Evolutionary conservation across 1,139 yeast species (phyloP).

Genomic region (Citeromyces hawaiiensis): DNA sequence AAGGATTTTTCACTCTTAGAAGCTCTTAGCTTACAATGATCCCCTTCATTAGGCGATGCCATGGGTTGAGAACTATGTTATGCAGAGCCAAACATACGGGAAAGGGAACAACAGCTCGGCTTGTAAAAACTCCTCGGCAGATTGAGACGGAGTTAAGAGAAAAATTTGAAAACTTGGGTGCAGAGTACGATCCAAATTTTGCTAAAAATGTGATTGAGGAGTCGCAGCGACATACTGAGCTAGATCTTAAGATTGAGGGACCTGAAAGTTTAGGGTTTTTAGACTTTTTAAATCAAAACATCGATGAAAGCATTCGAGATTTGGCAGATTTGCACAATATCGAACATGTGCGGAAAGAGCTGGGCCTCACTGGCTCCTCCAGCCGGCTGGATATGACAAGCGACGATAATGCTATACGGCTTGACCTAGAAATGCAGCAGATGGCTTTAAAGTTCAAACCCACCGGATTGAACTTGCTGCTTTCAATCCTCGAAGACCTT

Average conservation of each 20-base stretch:
- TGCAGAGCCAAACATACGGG: neutral
- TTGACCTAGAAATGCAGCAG: neutral
- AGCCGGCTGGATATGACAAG: conserved; percentile 32
- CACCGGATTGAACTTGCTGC: neutral
- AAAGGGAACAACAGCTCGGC: neutral
- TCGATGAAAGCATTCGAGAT: neutral
- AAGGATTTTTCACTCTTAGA: too few relatives aligned
- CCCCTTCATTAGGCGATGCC: neutral
- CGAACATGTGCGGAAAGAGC: neutral
- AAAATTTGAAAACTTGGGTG: neutral
- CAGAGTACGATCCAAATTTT: neutral
- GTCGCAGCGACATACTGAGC: neutral
- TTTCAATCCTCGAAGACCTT: neutral
- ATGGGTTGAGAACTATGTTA: neutral
- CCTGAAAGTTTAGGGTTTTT: neutral
- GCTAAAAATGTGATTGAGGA: neutral
- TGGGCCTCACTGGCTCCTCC: conserved; percentile 16
- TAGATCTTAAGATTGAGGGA: neutral
- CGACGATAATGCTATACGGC: conserved; percentile 19
- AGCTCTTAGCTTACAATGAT: too few relatives aligned
- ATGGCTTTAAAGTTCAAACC: neutral
- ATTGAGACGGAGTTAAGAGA: neutral
- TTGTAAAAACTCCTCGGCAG: neutral
- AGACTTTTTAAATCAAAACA: neutral
- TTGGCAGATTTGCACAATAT: neutral